Evolutionary conservation across 2,329 filamentous ascomycete species (phyloP).

Genomic region (Lasiodiplodia sp.): DNA sequence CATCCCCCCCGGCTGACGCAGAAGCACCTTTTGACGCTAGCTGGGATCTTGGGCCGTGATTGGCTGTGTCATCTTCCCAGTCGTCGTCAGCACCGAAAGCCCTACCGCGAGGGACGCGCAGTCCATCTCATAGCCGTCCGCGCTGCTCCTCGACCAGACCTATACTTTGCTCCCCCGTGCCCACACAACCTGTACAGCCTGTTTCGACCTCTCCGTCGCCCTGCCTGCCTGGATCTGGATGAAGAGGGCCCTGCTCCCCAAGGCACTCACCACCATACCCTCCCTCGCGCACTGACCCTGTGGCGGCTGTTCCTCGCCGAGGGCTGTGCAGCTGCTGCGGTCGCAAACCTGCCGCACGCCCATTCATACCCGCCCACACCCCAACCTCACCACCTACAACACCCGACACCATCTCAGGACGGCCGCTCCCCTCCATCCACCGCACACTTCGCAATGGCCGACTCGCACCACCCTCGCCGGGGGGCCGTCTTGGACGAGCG

Average conservation of each 20-base stretch:
- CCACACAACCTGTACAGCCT: slow-evolving; percentile 13
- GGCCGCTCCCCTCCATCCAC: slow-evolving; percentile 2
- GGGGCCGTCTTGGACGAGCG: slow-evolving; percentile 58
- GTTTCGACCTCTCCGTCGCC: slow-evolving; percentile 24
- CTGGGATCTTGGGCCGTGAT: background rate
- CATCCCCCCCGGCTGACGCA: slow-evolving; percentile 22
- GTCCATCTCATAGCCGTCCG: slow-evolving; percentile 28
- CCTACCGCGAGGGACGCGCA: slow-evolving; percentile 20
- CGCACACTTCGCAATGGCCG: slow-evolving; percentile 24
- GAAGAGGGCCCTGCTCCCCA: slow-evolving; percentile 12
- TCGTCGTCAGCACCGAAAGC: background rate
- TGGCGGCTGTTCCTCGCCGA: slow-evolving; percentile 27
- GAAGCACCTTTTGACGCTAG: slow-evolving; percentile 24
- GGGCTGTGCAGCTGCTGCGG: slow-evolving; percentile 31
- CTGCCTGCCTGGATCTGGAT: slow-evolving; percentile 15
- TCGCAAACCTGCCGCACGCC: slow-evolving; percentile 29
- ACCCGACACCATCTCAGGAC: slow-evolving; percentile 14
- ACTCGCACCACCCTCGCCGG: slow-evolving; percentile 39
- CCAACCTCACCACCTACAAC: slow-evolving; percentile 18
- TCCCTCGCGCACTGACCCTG: slow-evolving; percentile 29
- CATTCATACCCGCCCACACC: slow-evolving; percentile 23
- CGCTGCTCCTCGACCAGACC: slow-evolving; percentile 16
- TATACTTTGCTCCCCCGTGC: slow-evolving; percentile 23
- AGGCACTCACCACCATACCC: slow-evolving; percentile 20
- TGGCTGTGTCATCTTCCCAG: background rate